Percentiles rank a stretch among this genome's conserved stretches.
Conservation (phyloP, 306 rosid species). For the Prosopis cineraria region DNA sequence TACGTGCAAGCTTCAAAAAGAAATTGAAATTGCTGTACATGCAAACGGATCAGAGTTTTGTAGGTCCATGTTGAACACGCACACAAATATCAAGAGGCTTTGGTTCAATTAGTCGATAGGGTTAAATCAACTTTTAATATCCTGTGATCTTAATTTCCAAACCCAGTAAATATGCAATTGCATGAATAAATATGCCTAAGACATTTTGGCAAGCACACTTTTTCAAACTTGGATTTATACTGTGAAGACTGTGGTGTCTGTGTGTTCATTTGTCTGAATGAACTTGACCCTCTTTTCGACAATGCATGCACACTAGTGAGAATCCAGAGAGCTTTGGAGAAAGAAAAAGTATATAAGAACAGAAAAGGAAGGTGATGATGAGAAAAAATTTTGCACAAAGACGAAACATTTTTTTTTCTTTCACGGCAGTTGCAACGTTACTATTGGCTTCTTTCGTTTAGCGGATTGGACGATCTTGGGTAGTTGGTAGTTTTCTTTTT, state of each 20-base stretch:
- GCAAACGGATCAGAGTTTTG: neutral
- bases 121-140: too few species aligned
- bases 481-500: conserved; percentile 29
- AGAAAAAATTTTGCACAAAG: neutral
- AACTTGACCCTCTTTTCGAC: conserved; percentile 27
- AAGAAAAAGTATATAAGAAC: neutral
- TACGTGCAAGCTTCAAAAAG: neutral
- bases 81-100: too few species aligned
- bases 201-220: conserved; percentile 20
- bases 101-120: too few species aligned
- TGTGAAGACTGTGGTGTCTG: neutral
- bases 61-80: too few species aligned
- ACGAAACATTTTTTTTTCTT: conserved; percentile 17
- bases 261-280: neutral
- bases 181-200: too few species aligned
- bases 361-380: neutral
- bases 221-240: conserved; percentile 16
- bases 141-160: too few species aligned
- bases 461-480: conserved; percentile 29
- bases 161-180: too few species aligned
- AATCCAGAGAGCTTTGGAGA: neutral
- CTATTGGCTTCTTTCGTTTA: conserved; percentile 1
- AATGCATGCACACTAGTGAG: conserved; percentile 18
- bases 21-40: neutral
- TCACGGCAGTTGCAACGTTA: conserved; percentile 27